Evolutionary conservation across 2,329 filamentous ascomycete species (phyloP), one percentile per base, ranked within the genome.

Genomic region (Clarireedia paspali): DNA sequence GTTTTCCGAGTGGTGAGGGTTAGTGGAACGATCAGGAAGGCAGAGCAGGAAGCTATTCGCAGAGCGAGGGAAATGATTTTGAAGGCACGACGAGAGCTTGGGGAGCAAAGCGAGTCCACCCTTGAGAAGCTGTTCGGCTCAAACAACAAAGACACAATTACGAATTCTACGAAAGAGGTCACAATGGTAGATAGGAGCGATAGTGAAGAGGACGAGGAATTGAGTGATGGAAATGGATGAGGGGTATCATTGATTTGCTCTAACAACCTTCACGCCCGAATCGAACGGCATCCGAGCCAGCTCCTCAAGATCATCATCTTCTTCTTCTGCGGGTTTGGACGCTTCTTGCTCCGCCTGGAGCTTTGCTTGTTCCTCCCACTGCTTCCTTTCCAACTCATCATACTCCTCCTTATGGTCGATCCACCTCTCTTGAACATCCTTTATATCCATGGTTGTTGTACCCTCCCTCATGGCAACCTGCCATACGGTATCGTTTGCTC

Each of bases 401-500:
- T 89, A 90, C 62, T 87, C 89, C 15, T 91, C 91, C 69, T 91
- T 94, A 42, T 85, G 79, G 72, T 97, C 92, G 34, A 99, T 75
- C 94, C 94, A 99, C 59, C 94, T 80, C 74, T 99, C 94, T 72
- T 99, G 94, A 60, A 97, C 85, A 71, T 99, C 92, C 58, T 86
- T 78, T 9, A 91, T 84, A 65, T 95, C 91, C 78, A 95, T 84
- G 72, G 84, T 75, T 34, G 82, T 83, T 38, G 84, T 82, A 57
- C 85, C 84, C 57, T 84, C 84, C 56, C 91, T 83, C 83, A 97
- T 95, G 2, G 94, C 90, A 46, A 97, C 85, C 67, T 95, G 89
- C 94, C 94, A 99, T n/a, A 99, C 83, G 6, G 87, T 91, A 70
- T 99, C 92, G 64, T 97, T 96, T 47, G 91, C 89, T 2, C 91